These are phyloP conservation scores for Chionographis japonica DNA, from an alignment of 106 monocot genomes.

Conservation along the genomic window DNA sequence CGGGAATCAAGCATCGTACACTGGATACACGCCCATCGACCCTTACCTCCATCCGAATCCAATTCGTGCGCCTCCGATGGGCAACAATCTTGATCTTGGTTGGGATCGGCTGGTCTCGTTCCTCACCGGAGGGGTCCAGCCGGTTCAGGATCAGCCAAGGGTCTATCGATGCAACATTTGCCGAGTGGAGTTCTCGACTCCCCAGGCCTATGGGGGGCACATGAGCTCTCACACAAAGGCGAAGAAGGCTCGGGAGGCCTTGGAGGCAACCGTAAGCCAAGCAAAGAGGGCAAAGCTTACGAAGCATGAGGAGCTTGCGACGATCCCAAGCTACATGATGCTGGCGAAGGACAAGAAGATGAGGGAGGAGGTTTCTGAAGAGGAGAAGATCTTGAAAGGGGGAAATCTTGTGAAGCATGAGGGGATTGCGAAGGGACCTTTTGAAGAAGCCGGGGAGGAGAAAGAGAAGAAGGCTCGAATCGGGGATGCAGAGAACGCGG, in stretches of 20 bases:
- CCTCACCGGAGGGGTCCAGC: too few relatives aligned
- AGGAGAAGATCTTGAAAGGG: not conserved
- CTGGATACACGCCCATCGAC: not conserved
- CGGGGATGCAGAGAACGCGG: too few relatives aligned
- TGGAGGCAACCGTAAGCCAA: conserved; percentile 4
- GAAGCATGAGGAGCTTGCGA: not conserved
- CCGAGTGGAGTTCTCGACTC: conserved; percentile 6
- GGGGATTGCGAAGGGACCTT: too few relatives aligned
- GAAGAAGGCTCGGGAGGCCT: conserved; percentile 9
- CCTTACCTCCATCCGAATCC: not conserved
- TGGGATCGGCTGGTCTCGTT: too few relatives aligned
- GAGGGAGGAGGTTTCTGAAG: not conserved
- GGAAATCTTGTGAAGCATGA: not conserved
- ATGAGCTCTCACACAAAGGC: conserved; percentile 17
- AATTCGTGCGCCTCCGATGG: not conserved
- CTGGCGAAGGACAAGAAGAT: not conserved
- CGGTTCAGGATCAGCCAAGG: too few relatives aligned
- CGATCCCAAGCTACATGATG: not conserved
- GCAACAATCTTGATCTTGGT: not conserved
- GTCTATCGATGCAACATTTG: conserved; percentile 3
- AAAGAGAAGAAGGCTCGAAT: too few relatives aligned
- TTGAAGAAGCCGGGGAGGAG: conserved; percentile 2
- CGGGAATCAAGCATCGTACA: not conserved
- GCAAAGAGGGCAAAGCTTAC: not conserved
- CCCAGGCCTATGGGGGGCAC: conserved; percentile 17